Conservation (phyloP, 495 filamentous ascomycete genomes). For the Clavariopsis aquatica region DNA sequence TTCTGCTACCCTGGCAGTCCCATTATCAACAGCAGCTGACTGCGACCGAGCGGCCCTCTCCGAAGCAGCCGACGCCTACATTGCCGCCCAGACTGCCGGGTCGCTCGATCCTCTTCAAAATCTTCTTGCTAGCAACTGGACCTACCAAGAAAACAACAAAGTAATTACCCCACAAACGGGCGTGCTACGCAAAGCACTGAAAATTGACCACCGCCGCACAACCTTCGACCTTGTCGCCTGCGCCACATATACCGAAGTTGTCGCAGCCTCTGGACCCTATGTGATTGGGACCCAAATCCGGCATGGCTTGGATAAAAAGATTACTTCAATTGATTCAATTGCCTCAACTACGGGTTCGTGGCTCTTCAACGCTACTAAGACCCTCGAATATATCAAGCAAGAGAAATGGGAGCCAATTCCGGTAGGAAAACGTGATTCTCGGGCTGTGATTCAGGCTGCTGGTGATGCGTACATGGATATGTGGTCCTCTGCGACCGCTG, state of each 20-base stretch:
- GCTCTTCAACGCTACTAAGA: conserved; percentile 56
- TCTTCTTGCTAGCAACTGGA: conserved; percentile 13
- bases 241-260: conserved; percentile 34
- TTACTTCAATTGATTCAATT: conserved; percentile 46
- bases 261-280: conserved; percentile 6
- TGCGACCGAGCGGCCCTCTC: conserved; percentile 8
- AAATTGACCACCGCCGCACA: conserved; percentile 30
- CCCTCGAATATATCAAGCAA: conserved; percentile 48
- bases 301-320: conserved; percentile 42
- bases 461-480: conserved; percentile 55
- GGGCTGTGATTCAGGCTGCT: conserved; percentile 51
- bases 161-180: not conserved
- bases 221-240: conserved; percentile 28
- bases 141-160: conserved; percentile 28
- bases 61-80: conserved; percentile 14
- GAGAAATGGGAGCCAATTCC: conserved; percentile 54
- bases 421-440: conserved; percentile 46
- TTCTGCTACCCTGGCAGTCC: not conserved
- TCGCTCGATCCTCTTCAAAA: conserved; percentile 1
- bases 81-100: conserved; percentile 24
- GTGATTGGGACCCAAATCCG: conserved; percentile 38
- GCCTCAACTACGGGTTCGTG: conserved; percentile 50
- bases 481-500: conserved; percentile 46
- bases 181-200: conserved; percentile 24
- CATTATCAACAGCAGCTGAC: not conserved